Evolutionary conservation across 2,329 filamentous ascomycete species (phyloP).

Genomic region (Exserohilum rostratum): DNA sequence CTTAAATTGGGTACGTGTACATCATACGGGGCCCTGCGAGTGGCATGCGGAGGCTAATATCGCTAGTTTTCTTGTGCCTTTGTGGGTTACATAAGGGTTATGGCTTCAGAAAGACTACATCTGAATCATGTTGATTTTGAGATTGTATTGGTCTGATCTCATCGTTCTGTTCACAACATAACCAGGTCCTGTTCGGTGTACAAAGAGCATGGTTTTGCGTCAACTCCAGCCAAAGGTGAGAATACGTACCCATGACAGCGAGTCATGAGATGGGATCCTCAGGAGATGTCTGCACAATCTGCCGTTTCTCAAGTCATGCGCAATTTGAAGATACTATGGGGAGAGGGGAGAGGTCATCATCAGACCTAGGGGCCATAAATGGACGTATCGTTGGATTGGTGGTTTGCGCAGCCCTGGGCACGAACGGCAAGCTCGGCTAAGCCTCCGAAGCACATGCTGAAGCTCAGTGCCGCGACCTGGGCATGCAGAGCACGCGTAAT

Average conservation of each 20-base stretch:
- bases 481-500: neutral
- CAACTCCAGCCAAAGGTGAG: too few species aligned
- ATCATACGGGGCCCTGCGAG: neutral
- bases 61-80: neutral
- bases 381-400: neutral
- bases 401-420: constrained; percentile 4
- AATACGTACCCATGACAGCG: neutral
- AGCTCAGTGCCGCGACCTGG: constrained; percentile 17
- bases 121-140: too few species aligned
- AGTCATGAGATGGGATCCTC: too few species aligned
- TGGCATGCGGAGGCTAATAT: neutral
- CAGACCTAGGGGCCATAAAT: neutral
- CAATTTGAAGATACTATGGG: constrained; percentile 12
- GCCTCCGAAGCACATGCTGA: constrained; percentile 18
- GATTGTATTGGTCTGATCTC: neutral
- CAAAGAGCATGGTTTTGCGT: too few species aligned
- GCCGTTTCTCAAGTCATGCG: neutral
- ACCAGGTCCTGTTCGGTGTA: too few species aligned
- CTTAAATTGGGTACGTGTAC: neutral
- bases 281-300: neutral
- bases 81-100: too few species aligned
- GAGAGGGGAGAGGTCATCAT: neutral
- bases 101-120: too few species aligned
- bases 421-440: constrained; percentile 23
- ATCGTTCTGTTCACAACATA: too few species aligned